Percentiles rank a stretch among this genome's conserved stretches.
Conservation (phyloP, 495 filamentous ascomycete genomes). For the Chaetomium cochliodes region DNA sequence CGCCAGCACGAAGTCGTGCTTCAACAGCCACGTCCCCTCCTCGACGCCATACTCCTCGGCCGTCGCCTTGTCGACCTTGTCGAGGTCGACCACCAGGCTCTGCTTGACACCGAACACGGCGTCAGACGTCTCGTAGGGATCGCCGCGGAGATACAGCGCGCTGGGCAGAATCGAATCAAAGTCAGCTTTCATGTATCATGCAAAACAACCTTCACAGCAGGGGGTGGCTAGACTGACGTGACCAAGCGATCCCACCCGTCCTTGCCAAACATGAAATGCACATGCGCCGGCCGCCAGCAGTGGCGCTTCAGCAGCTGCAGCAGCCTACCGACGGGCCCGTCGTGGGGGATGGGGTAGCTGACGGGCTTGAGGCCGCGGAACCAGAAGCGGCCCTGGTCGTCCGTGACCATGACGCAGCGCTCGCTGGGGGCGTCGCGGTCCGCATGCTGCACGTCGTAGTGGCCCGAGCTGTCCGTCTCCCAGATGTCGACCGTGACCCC, state of each 20-base stretch:
- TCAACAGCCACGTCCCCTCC: slow-evolving; percentile 66
- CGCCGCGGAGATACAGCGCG: slow-evolving; percentile 77
- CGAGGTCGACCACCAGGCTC: slow-evolving; percentile 72
- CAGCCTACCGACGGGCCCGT: slow-evolving; percentile 84
- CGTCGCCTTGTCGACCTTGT: slow-evolving; percentile 57
- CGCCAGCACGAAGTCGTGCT: slow-evolving; percentile 71
- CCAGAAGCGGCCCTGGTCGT: slow-evolving; percentile 74
- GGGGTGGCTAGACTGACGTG: slow-evolving; percentile 59
- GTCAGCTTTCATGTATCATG: slow-evolving; percentile 4
- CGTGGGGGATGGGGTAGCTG: slow-evolving; percentile 83
- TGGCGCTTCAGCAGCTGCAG: slow-evolving; percentile 70
- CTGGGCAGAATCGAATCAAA: slow-evolving; percentile 36
- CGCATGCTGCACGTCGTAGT: slow-evolving; percentile 86
- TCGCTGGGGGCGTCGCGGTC: slow-evolving; percentile 72
- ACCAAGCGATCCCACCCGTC: slow-evolving; percentile 77
- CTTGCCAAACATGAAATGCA: slow-evolving; percentile 96
- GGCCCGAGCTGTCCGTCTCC: slow-evolving; percentile 85
- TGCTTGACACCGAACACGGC: slow-evolving; percentile 93
- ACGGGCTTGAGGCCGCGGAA: slow-evolving; percentile 87
- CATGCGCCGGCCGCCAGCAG: slow-evolving; percentile 79
- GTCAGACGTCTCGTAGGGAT: slow-evolving; percentile 88
- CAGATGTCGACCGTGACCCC: slow-evolving; percentile 85
- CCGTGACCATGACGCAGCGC: slow-evolving; percentile 71
- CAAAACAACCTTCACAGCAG: background rate
- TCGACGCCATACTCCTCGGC: slow-evolving; percentile 63